phyloP scores from a whole-genome alignment of 768 basidiomycete genomes.

The Boletus coccyginus region DNA sequence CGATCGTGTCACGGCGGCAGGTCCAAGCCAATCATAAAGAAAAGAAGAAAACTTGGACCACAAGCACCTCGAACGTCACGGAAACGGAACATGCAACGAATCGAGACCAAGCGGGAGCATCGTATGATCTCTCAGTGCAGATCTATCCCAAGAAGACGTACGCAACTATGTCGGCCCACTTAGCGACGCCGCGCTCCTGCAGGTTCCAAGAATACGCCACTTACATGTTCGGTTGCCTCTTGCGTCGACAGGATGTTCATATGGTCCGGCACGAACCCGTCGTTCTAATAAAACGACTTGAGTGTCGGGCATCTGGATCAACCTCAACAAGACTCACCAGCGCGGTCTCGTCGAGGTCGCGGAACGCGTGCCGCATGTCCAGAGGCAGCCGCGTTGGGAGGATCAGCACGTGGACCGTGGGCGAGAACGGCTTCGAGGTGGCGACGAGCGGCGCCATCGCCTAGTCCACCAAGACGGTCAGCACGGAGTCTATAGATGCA shows the following conservation, averaged over 20 bases:
- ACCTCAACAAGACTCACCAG: constrained; percentile 42
- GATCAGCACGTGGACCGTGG: constrained; percentile 70
- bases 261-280: constrained; percentile 59
- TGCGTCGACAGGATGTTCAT: constrained; percentile 67
- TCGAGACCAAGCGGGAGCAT: constrained; percentile 61
- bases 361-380: constrained; percentile 65
- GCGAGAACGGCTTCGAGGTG: constrained; percentile 58
- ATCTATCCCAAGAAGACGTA: constrained; percentile 49
- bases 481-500: not conserved
- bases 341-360: constrained; percentile 62
- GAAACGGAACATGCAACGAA: constrained; percentile 19
- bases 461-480: constrained; percentile 33
- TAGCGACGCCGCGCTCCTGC: not conserved
- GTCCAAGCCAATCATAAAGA: no score
- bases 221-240: constrained; percentile 61
- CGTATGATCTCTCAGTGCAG: constrained; percentile 43
- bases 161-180: constrained; percentile 43
- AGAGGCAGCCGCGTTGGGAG: constrained; percentile 72
- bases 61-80: constrained; percentile 5
- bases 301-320: not conserved
- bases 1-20: no score
- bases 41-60: no score
- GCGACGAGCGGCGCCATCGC: constrained; percentile 52
- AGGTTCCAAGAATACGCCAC: not conserved
- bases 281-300: constrained; percentile 36